phyloP scores from a whole-genome alignment of 2,329 filamentous ascomycete species.

The Sporothrix phasma region DNA sequence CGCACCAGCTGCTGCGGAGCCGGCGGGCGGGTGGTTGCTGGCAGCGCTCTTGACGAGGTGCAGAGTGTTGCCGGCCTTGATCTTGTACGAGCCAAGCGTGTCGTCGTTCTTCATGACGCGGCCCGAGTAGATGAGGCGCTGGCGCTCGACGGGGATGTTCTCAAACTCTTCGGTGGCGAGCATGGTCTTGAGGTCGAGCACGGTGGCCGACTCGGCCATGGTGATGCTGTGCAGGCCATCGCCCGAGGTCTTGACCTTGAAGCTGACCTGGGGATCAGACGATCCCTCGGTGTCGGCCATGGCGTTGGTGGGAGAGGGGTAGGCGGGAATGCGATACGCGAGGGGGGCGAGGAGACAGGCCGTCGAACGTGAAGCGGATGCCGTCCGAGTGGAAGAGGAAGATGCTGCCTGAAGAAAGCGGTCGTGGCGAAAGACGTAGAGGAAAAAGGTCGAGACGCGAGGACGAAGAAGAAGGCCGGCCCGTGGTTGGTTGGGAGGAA shows the following conservation, averaged over 20 bases:
- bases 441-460: not conserved
- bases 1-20: not conserved
- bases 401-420: too few relatives aligned
- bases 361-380: too few relatives aligned
- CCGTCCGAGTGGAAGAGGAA: too few relatives aligned
- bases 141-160: constrained; percentile 75
- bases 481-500: not conserved
- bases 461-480: not conserved
- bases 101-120: constrained; percentile 94
- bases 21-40: constrained; percentile 56
- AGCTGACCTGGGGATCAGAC: constrained; percentile 72
- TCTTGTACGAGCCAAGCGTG: constrained; percentile 75
- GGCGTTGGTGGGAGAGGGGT: not conserved
- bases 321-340: not conserved
- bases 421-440: too few relatives aligned
- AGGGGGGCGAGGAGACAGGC: not conserved
- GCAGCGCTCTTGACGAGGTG: constrained; percentile 94
- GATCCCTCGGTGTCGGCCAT: constrained; percentile 58
- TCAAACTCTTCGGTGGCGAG: constrained; percentile 73
- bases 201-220: constrained; percentile 63
- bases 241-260: constrained; percentile 95
- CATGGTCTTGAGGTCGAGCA: constrained; percentile 82
- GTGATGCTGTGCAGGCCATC: constrained; percentile 69
- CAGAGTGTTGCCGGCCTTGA: constrained; percentile 90
- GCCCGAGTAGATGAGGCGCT: constrained; percentile 94